Percentiles rank a stretch among this genome's conserved stretches.
Evolutionary conservation across 139 green algal species (phyloP).

Genomic region (Desmodesmus armatus): DNA sequence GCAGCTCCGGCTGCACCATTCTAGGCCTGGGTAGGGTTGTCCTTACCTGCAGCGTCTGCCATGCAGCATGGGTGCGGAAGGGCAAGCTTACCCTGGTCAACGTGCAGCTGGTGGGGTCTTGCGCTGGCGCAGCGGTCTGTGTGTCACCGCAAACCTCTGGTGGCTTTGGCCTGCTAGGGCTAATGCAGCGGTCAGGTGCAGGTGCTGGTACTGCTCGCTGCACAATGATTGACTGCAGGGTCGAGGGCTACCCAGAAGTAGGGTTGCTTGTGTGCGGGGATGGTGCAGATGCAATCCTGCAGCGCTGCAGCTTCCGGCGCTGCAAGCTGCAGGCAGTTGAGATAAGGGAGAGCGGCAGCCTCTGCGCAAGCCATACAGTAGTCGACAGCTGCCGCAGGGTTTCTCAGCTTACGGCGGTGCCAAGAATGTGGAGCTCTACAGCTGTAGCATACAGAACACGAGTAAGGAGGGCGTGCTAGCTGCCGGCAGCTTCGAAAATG

Average conservation of each 20-base stretch:
- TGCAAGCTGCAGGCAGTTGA: constrained; percentile 26
- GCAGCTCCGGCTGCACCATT: background rate
- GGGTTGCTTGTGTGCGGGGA: constrained; percentile 37
- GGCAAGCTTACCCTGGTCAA: constrained; percentile 14
- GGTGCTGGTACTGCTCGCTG: background rate
- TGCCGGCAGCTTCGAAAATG: constrained; percentile 13
- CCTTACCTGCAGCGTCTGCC: background rate
- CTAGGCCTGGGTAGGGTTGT: constrained; percentile 16
- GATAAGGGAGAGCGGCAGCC: constrained; percentile 31
- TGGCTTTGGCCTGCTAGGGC: background rate
- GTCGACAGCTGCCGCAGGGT: constrained; percentile 11
- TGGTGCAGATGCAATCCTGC: background rate
- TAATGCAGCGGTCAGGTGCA: background rate
- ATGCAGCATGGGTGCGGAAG: background rate
- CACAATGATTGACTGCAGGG: constrained; percentile 15
- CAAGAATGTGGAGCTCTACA: background rate
- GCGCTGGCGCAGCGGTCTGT: constrained; percentile 35
- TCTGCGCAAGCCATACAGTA: background rate
- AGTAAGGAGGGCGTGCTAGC: constrained; percentile 30
- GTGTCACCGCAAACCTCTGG: background rate
- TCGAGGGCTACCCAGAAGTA: constrained; percentile 39
- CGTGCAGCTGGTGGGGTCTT: constrained; percentile 15
- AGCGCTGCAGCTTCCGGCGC: constrained; percentile 23
- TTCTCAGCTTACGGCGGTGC: constrained; percentile 47
- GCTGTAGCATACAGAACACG: background rate